Evolutionary conservation across 1,284 basidiomycete species (phyloP), one percentile per base, ranked within the genome.

Genomic region (Phlebopus sp.): DNA sequence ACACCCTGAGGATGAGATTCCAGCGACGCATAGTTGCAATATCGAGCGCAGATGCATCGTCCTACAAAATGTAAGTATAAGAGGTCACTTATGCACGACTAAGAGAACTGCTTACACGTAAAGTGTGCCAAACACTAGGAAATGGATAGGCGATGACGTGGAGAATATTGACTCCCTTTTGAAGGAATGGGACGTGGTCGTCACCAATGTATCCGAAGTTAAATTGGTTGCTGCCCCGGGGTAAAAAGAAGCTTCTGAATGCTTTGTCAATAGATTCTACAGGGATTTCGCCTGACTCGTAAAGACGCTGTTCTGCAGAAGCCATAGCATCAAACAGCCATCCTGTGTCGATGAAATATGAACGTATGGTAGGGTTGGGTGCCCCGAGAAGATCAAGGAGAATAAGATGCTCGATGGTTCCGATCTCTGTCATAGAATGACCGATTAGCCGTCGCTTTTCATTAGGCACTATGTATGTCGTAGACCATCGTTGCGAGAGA

Each of bases 91-190:
- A 30, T 36, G 7, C 44, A 44, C 41, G 32, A 31, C 29, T 37
- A n/a, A 19, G 54, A 37, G 25, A 8, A 47, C 10, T 8, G 57
- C 81, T 59, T 56, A 92, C 91, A 48, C 62, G 64, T 23, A 93
- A 63, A 13, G 78, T 87, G 68, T 98, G 97, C 97, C 96, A 98
- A 5, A 97, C 94, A 2, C 43, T 52, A 0, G 97, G 97, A 66
- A 99, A 99, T 0, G 92, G 94, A 36, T 80, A 81, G 0, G 95
- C 72, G 51, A 99, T 99, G 42, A 99, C 63, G 66, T 99, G 97
- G 53, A 99, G 69, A 41, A 98, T 73, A 48, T 84, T 92, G 15
- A 99, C 94, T 5, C 96, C 97, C 44, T 76, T 70, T 31, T 74
- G 68, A 37, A 97, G 61, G 71, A 99, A 99, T 13, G 97, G 97